Evolutionary conservation across 202 grass and related monocot species (phyloP), one percentile per base, ranked within the genome.

Genomic region (Panicum virgatum): DNA sequence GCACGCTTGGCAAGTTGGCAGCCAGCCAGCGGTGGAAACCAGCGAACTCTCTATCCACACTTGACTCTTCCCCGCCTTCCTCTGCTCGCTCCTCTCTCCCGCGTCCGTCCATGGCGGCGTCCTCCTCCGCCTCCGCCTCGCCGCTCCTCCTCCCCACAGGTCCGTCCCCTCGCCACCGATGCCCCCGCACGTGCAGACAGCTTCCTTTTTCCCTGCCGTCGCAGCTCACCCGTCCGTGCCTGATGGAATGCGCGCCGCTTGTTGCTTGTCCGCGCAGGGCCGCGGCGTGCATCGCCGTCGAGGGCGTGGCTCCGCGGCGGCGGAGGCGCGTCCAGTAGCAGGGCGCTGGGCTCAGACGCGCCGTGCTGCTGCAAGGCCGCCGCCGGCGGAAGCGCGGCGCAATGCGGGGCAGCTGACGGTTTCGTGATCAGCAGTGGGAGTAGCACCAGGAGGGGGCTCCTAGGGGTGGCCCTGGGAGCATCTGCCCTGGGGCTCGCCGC

Each of bases 121-220:
- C 71, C 62, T 62, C 76, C 64, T 72, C 44, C 4, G n/a, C 83
- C 78, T 86, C 87, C 25, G 69, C 85, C 54, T 81, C 90, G 54
- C 89, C 90, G 77, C 76, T 90, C n/a, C 82, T 92, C 45, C 77
- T 90, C 68, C 85, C 87, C 10, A 87, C 84, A 48, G 82, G 65
- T 67, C 54, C 9, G 22, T 27, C n/a, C 10, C 50, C 2, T n/a
- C 50, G 19, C 50, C 19, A 27, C 57, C 11, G 37, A 32, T 68
- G 46, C 40, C 57, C 73, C 42, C 20, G 9, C 29, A 34, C 50
- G 16, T 50, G 14, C 37, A 0, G 5, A 38, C 12, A 45, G 5
- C 43, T 40, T 43, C 5, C 53, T 15, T 57, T 20, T n/a, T n/a
- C 2, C 2, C 39, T 5, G 34, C 51, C 5, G 22, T 60, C 53